Evolutionary conservation across 768 basidiomycete genomes (phyloP).

Genomic region (Xanthoconium stramineum): DNA sequence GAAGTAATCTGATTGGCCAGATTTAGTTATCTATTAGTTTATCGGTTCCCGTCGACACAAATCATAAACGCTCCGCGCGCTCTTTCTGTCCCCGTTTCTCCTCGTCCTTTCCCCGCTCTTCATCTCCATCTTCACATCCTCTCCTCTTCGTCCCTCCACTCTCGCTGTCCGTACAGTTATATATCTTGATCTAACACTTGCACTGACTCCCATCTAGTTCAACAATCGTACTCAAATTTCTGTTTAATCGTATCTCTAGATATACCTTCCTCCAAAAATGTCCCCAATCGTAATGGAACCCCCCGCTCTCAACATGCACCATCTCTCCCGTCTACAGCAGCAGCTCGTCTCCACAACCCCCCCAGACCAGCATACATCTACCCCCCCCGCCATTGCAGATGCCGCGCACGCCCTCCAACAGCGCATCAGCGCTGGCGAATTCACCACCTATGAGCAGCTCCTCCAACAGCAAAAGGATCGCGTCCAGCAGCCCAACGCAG

Average conservation of each 20-base stretch:
- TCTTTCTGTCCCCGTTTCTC: conserved; percentile 26
- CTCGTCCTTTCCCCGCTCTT: conserved; percentile 11
- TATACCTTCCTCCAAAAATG: conserved; percentile 37
- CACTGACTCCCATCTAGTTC: conserved; percentile 18
- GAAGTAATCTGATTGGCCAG: conserved; percentile 35
- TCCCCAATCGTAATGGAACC: conserved; percentile 57
- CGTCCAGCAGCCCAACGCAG: conserved; percentile 14
- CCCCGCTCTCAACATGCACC: conserved; percentile 50
- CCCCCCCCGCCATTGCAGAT: conserved; percentile 21
- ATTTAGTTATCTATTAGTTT: conserved; percentile 39
- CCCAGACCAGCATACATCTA: conserved; percentile 27
- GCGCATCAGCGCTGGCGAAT: conserved; percentile 28
- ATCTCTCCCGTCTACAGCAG: conserved; percentile 48
- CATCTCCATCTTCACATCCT: neutral
- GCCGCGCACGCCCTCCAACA: conserved; percentile 28
- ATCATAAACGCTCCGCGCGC: conserved; percentile 32
- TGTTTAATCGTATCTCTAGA: conserved; percentile 34
- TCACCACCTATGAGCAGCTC: conserved; percentile 31
- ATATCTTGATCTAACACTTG: neutral
- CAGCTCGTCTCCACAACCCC: conserved; percentile 37
- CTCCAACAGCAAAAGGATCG: conserved; percentile 31
- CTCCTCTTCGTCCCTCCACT: neutral
- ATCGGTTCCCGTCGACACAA: conserved; percentile 37
- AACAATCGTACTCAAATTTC: conserved; percentile 16
- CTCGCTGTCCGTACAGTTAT: neutral